These are phyloP conservation scores for Podospora australis DNA, from an alignment of 495 filamentous ascomycete genomes.

Conservation along the genomic window DNA sequence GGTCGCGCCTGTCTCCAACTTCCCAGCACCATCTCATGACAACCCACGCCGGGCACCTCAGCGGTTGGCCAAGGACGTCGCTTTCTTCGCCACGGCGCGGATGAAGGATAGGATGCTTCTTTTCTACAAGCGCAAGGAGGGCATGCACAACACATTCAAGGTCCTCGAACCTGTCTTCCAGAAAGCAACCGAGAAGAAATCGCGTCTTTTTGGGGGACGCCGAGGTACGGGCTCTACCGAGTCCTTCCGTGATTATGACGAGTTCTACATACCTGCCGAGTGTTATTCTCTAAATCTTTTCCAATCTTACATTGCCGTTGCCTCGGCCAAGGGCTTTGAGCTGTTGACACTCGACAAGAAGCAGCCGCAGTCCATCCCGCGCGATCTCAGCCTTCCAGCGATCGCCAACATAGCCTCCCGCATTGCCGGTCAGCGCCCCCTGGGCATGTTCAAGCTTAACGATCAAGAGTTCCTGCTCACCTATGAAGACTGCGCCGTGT, in stretches of 20 bases:
- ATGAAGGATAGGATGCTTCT: slow-evolving; percentile 96
- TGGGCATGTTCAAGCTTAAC: slow-evolving; percentile 94
- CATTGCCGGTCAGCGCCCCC: slow-evolving; percentile 70
- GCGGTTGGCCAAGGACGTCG: slow-evolving; percentile 86
- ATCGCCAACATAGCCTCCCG: slow-evolving; percentile 74
- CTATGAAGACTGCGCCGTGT: slow-evolving; percentile 92
- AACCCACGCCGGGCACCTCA: slow-evolving; percentile 72
- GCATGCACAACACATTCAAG: slow-evolving; percentile 87
- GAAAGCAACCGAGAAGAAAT: slow-evolving; percentile 71
- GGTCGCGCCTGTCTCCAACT: slow-evolving; percentile 67
- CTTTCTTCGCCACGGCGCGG: slow-evolving; percentile 88
- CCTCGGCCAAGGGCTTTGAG: slow-evolving; percentile 89
- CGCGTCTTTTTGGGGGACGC: slow-evolving; percentile 56
- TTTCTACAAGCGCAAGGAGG: slow-evolving; percentile 95
- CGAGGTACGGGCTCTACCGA: slow-evolving; percentile 67
- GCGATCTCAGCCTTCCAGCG: slow-evolving; percentile 65
- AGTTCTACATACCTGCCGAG: slow-evolving; percentile 98
- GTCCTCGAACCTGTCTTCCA: slow-evolving; percentile 93
- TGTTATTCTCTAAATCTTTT: slow-evolving; percentile 94
- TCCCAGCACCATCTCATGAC: slow-evolving; percentile 53
- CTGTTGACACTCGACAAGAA: slow-evolving; percentile 97
- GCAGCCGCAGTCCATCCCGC: slow-evolving; percentile 77
- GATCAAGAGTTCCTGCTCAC: slow-evolving; percentile 90
- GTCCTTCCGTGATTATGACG: slow-evolving; percentile 95
- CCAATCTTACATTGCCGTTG: slow-evolving; percentile 83